Conservation (phyloP, 2,329 filamentous ascomycete species). For the Fusarium clavum region DNA sequence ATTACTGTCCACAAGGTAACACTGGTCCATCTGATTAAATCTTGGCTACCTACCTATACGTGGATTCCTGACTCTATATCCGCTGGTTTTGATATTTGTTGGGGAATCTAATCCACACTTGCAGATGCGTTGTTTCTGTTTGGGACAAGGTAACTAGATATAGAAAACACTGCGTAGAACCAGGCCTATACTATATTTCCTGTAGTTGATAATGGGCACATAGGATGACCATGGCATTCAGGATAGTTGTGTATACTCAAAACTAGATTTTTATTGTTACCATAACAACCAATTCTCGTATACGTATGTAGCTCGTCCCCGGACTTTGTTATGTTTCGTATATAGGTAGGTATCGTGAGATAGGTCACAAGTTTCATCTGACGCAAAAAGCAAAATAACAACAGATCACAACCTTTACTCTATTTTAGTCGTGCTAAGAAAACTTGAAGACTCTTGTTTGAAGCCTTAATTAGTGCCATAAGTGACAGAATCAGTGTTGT, state of each 20-base stretch:
- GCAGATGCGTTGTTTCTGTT: background rate
- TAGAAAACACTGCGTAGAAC: background rate
- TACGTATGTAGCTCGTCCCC: background rate
- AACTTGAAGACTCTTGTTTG: background rate
- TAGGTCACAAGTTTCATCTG: background rate
- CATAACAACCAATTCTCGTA: background rate
- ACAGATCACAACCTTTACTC: background rate
- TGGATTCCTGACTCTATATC: background rate
- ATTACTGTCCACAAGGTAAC: background rate
- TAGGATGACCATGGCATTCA: background rate
- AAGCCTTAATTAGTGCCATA: background rate
- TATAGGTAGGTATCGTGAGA: background rate
- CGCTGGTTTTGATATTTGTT: background rate
- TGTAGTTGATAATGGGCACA: background rate
- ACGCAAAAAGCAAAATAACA: background rate
- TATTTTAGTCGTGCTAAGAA: background rate
- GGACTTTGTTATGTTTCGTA: slow-evolving; percentile 1
- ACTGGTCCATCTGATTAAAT: background rate
- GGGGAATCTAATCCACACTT: background rate
- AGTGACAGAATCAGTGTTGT: background rate
- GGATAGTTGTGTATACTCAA: background rate
- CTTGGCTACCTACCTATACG: background rate
- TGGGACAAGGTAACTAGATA: background rate
- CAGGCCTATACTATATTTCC: background rate
- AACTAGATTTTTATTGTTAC: background rate